Base-by-base conservation (phyloP, 306 rosid species). In the Castanopsis chinensis region DNA sequence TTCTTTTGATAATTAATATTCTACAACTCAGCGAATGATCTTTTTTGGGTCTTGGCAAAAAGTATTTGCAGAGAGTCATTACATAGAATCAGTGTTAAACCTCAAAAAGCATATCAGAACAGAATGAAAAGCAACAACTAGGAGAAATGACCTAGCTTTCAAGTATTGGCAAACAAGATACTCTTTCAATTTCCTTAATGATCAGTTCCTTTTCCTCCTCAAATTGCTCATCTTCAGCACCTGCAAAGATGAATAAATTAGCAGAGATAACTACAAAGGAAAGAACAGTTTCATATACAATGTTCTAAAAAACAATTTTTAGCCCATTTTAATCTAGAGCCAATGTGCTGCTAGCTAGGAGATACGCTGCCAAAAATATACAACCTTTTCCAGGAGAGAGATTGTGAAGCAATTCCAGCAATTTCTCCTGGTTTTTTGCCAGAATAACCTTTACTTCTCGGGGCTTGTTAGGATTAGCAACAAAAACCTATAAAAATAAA, bases 401-500 rank as follows among this genome's bases (percentile, higher is more conserved):
- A 86, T 82, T 82, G 30, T 82, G 88, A 74, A 95, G 97, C 89
- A 95, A 83, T 14, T 89, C 95, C 71, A 86, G 87, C 83, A 95
- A 88, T 75, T 91, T 95, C 83, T 86, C 94, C 73, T 81, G 83
- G 90, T 92, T 95, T 79, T 90, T 95, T 18, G 86, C 85, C 75
- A 95, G 79, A 83, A 95, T 92, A 49, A 92, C 81, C 83, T 92
- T 91, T 69, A 95, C 88, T 23, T 95, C 99, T 69, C 83, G 87
- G 11, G 97, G 97, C 85, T 95, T 93, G 83, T 86, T 87, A n/a
- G 99, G 99, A 82, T 95, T 95, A 28, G 99, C 99, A 69, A 95
- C 98, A 70, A 95, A 92, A 74, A 95, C 89, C 99, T 93, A 32
- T 93, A 32, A 57, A 81, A 77, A n/a, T n/a, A n/a, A 71, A 35